Conservation (phyloP, 2,329 filamentous ascomycete species). For the Tolypocladium tundrense region DNA sequence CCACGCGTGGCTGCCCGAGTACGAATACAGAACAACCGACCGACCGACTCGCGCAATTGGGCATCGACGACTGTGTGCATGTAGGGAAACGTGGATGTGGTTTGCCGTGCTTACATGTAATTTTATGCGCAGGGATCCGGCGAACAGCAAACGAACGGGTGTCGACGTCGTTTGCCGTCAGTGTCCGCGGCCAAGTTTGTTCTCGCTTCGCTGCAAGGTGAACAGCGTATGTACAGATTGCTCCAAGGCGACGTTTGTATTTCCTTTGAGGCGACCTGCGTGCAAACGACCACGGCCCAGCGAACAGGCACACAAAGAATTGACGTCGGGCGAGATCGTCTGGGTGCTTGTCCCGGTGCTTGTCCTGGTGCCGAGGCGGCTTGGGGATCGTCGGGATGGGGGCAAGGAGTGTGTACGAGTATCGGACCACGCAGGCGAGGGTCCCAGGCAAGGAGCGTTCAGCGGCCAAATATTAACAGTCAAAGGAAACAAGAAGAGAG, state of each 20-base stretch:
- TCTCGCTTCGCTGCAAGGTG: background rate
- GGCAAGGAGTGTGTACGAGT: slow-evolving; percentile 3
- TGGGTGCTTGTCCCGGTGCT: background rate
- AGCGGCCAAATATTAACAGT: slow-evolving; percentile 5
- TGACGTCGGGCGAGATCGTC: background rate
- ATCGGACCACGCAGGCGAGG: background rate
- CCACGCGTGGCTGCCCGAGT: background rate
- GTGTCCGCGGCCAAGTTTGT: background rate
- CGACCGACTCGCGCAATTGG: background rate
- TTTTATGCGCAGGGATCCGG: background rate
- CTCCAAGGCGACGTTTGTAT: background rate
- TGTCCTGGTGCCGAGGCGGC: background rate
- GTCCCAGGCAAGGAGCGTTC: background rate
- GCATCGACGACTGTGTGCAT: background rate
- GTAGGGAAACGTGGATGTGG: background rate
- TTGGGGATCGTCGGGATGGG: background rate
- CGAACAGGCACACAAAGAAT: background rate
- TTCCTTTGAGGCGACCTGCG: background rate
- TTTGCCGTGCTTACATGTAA: slow-evolving; percentile 4
- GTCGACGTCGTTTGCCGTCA: background rate
- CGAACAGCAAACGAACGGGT: slow-evolving; percentile 1
- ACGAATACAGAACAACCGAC: background rate
- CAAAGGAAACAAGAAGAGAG: slow-evolving; percentile 5
- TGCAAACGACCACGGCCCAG: background rate
- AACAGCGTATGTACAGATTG: background rate